phyloP scores from a whole-genome alignment of 305 asterid species.

The Coffea humblotiana region DNA sequence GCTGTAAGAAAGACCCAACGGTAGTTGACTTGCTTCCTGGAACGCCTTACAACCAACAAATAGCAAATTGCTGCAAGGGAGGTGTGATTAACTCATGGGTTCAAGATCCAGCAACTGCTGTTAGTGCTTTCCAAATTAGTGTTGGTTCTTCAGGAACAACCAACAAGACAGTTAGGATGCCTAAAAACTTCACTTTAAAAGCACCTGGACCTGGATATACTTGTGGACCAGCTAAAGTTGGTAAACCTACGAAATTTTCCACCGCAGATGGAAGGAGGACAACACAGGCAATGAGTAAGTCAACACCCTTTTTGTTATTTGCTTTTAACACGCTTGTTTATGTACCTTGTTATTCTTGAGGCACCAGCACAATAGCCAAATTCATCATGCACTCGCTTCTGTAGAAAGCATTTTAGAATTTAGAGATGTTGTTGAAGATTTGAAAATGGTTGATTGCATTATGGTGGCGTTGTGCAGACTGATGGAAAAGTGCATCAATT shows the following conservation, averaged over 20 bases:
- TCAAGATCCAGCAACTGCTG: slow-evolving; percentile 33
- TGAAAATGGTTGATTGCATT: background rate
- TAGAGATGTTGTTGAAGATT: background rate
- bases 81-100: slow-evolving; percentile 40
- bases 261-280: slow-evolving; percentile 30
- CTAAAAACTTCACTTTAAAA: slow-evolving; percentile 33
- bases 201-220: slow-evolving; percentile 43
- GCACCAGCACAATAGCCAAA: background rate
- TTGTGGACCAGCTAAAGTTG: slow-evolving; percentile 38
- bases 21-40: slow-evolving; percentile 33
- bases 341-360: background rate
- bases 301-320: background rate
- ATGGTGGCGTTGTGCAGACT: background rate
- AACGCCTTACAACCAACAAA: slow-evolving; percentile 40
- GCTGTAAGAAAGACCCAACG: slow-evolving; percentile 36
- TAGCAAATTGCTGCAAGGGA: slow-evolving; percentile 42
- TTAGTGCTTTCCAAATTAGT: slow-evolving; percentile 35
- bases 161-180: slow-evolving; percentile 38
- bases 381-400: background rate
- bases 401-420: background rate
- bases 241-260: slow-evolving; percentile 27
- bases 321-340: background rate
- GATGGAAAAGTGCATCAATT: background rate
- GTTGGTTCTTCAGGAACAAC: slow-evolving; percentile 36
- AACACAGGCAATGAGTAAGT: slow-evolving; percentile 44